phyloP scores from a whole-genome alignment of 2,329 filamentous ascomycete species.

The Phyllosticta capitalensis region DNA sequence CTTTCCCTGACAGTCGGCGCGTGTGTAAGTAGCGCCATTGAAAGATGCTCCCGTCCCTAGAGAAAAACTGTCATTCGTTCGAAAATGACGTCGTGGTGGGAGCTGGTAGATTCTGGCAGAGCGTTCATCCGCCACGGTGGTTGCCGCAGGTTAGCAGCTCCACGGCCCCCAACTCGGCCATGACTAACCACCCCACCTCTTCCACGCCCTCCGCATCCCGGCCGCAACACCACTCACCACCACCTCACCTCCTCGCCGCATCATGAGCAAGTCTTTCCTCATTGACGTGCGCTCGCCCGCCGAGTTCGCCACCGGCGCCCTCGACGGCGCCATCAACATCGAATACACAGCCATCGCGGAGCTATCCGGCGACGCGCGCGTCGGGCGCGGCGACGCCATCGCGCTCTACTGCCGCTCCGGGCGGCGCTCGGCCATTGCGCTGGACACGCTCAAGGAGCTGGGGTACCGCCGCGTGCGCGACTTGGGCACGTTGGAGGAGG shows the following conservation, averaged over 20 bases:
- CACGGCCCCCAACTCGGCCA: background rate
- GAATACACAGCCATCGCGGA: slow-evolving; percentile 26
- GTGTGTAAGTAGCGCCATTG: too few species aligned
- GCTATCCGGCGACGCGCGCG: slow-evolving; percentile 12
- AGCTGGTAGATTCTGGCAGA: background rate
- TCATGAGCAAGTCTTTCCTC: slow-evolving; percentile 14
- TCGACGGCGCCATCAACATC: slow-evolving; percentile 27
- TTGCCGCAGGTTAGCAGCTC: background rate
- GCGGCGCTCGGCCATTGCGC: slow-evolving; percentile 24
- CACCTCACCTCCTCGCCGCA: background rate
- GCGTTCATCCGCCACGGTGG: background rate
- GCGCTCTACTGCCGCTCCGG: slow-evolving; percentile 30
- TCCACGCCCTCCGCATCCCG: too few species aligned
- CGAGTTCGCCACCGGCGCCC: slow-evolving; percentile 26
- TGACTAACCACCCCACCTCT: background rate
- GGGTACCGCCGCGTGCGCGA: slow-evolving; percentile 25
- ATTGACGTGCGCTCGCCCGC: slow-evolving; percentile 28
- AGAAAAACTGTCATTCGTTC: too few species aligned
- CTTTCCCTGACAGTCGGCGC: too few species aligned
- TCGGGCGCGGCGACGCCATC: slow-evolving; percentile 22
- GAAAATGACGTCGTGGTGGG: background rate
- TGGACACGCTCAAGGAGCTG: slow-evolving; percentile 19
- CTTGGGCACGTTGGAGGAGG: slow-evolving; percentile 28
- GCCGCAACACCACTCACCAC: background rate
- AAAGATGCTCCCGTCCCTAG: too few species aligned